These are phyloP conservation scores for Epichloe coenophiala DNA, from an alignment of 2,329 filamentous ascomycete species.

Conservation along the genomic window DNA sequence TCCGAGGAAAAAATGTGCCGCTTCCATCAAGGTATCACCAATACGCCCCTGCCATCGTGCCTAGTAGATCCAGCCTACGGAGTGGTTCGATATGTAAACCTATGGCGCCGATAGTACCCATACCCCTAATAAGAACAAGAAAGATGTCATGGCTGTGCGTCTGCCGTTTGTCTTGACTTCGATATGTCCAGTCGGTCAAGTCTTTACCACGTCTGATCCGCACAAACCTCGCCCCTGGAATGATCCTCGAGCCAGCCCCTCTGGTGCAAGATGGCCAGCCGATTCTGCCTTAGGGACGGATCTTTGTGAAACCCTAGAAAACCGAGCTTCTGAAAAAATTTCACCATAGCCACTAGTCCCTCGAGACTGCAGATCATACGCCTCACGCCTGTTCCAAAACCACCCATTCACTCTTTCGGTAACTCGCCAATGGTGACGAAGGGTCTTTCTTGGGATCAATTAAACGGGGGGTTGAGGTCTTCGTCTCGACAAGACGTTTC, in stretches of 20 bases:
- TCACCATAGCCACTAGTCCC: neutral
- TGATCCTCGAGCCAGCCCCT: no score
- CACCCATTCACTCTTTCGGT: slow-evolving; percentile 40
- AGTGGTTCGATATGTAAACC: neutral
- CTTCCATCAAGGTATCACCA: neutral
- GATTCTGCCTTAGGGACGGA: neutral
- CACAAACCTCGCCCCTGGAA: no score
- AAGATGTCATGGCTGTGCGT: neutral
- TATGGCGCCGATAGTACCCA: neutral
- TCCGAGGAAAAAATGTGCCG: neutral
- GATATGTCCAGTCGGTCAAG: neutral
- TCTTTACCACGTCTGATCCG: no score
- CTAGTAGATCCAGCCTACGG: neutral
- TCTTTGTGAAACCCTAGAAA: neutral
- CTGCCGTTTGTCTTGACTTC: neutral
- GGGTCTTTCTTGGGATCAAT: slow-evolving; percentile 23
- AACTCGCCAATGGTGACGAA: slow-evolving; percentile 20
- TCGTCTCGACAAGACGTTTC: slow-evolving; percentile 19
- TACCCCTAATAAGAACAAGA: neutral
- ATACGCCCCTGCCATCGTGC: neutral
- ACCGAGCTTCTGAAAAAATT: neutral
- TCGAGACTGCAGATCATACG: neutral
- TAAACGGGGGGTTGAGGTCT: slow-evolving; percentile 31
- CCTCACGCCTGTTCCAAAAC: slow-evolving; percentile 33
- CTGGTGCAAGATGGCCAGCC: neutral